Conservation (phyloP, 2,329 filamentous ascomycete genomes). For the Coniochaeta sp. region DNA sequence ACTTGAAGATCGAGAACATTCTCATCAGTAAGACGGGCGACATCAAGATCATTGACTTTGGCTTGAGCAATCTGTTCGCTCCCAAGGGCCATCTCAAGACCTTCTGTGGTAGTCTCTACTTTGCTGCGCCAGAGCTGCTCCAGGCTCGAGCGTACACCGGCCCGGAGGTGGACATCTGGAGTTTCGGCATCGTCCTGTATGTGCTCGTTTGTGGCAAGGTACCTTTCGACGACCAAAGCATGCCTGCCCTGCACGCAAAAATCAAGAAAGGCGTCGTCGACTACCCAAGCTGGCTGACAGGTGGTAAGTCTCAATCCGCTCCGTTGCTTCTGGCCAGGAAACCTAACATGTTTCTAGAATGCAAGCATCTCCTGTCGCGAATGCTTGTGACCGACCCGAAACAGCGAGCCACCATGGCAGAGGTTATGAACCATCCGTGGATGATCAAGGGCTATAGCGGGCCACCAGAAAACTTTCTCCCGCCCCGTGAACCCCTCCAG, state of each 20-base stretch:
- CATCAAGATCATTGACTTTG: conserved; percentile 99
- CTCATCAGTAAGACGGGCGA: conserved; percentile 98
- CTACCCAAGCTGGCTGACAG: conserved; percentile 87
- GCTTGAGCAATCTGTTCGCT: conserved; percentile 90
- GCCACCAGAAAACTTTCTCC: conserved; percentile 84
- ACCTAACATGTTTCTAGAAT: conserved; percentile 57
- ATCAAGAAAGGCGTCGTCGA: conserved; percentile 97
- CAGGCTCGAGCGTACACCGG: conserved; percentile 93
- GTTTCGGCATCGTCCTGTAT: conserved; percentile 96
- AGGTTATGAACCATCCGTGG: conserved; percentile 95
- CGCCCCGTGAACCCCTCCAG: conserved; percentile 74
- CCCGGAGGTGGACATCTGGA: conserved; percentile 97
- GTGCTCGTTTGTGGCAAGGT: conserved; percentile 97
- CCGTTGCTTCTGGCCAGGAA: not conserved
- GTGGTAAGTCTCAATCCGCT: conserved; percentile 51
- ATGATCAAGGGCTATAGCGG: conserved; percentile 85
- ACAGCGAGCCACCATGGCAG: conserved; percentile 76
- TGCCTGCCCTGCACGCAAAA: conserved; percentile 96
- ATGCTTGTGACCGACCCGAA: conserved; percentile 95
- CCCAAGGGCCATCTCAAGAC: conserved; percentile 83
- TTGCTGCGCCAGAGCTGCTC: conserved; percentile 89
- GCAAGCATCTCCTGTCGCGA: conserved; percentile 81
- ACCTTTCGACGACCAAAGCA: conserved; percentile 97
- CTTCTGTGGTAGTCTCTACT: conserved; percentile 96
- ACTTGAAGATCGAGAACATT: conserved; percentile 98